phyloP scores from a whole-genome alignment of 768 basidiomycete genomes.

The Galerina marginata region DNA sequence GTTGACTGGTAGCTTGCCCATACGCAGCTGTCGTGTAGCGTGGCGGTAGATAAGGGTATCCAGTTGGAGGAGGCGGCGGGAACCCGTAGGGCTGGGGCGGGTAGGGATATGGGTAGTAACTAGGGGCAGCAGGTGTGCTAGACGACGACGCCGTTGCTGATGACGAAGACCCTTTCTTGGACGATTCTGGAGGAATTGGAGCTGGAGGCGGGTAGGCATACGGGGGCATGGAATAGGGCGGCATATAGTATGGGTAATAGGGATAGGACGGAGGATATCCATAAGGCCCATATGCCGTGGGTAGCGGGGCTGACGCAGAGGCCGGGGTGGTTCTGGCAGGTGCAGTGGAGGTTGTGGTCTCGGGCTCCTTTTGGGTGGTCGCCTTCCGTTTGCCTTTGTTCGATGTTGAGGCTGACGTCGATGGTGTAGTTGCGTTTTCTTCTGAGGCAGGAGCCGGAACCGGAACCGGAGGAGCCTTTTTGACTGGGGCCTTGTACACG shows the following conservation, averaged over 20 bases:
- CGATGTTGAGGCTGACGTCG: neutral
- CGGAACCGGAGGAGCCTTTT: neutral
- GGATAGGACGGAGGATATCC: constrained; percentile 23
- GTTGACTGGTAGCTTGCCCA: too few relatives aligned
- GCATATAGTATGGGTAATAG: constrained; percentile 43
- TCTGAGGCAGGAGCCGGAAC: neutral
- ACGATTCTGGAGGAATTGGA: constrained; percentile 13
- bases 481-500: constrained; percentile 22
- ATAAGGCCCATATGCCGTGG: constrained; percentile 11
- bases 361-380: neutral
- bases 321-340: neutral
- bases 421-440: neutral
- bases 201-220: constrained; percentile 12
- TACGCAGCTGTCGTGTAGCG: constrained; percentile 11
- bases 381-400: constrained; percentile 15
- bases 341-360: neutral
- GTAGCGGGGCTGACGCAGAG: constrained; percentile 2
- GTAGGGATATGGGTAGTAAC: constrained; percentile 24
- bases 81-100: constrained; percentile 18
- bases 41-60: constrained; percentile 23
- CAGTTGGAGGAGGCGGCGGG: constrained; percentile 6
- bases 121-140: neutral
- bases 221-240: constrained; percentile 35
- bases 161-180: neutral
- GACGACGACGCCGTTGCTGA: neutral